phyloP scores from a whole-genome alignment of 495 filamentous ascomycete species.

The Hypoxylon rickii region DNA sequence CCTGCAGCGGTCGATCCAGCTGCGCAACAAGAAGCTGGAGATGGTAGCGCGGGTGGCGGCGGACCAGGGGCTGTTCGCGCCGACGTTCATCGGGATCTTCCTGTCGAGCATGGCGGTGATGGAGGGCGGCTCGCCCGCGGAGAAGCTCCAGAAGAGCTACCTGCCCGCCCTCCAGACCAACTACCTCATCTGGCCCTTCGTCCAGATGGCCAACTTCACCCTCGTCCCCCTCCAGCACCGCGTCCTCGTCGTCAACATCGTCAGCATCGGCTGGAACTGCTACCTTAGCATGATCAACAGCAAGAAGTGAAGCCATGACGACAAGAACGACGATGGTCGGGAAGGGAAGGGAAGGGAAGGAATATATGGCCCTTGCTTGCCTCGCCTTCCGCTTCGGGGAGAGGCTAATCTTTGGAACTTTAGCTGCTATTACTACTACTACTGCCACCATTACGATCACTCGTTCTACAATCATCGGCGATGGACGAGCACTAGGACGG shows the following conservation, averaged over 20 bases:
- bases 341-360: too few relatives aligned
- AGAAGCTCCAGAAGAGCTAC: slow-evolving; percentile 75
- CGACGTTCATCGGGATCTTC: slow-evolving; percentile 79
- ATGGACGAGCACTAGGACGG: neutral
- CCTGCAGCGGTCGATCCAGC: slow-evolving; percentile 65
- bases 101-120: slow-evolving; percentile 83
- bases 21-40: slow-evolving; percentile 68
- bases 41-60: slow-evolving; percentile 78
- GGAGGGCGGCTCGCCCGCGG: slow-evolving; percentile 72
- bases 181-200: slow-evolving; percentile 89
- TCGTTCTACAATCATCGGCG: neutral
- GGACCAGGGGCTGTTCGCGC: slow-evolving; percentile 88
- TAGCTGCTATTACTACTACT: too few relatives aligned
- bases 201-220: slow-evolving; percentile 90
- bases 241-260: slow-evolving; percentile 85
- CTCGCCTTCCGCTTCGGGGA: neutral
- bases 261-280: slow-evolving; percentile 90
- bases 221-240: slow-evolving; percentile 85
- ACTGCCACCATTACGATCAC: too few relatives aligned
- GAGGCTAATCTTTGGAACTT: neutral
- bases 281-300: slow-evolving; percentile 68
- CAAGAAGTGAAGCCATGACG: slow-evolving; percentile 30
- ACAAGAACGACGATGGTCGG: too few relatives aligned
- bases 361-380: too few relatives aligned
- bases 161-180: slow-evolving; percentile 74